phyloP scores from a whole-genome alignment of 176 grass and related monocot species.

The Carex parvula region DNA sequence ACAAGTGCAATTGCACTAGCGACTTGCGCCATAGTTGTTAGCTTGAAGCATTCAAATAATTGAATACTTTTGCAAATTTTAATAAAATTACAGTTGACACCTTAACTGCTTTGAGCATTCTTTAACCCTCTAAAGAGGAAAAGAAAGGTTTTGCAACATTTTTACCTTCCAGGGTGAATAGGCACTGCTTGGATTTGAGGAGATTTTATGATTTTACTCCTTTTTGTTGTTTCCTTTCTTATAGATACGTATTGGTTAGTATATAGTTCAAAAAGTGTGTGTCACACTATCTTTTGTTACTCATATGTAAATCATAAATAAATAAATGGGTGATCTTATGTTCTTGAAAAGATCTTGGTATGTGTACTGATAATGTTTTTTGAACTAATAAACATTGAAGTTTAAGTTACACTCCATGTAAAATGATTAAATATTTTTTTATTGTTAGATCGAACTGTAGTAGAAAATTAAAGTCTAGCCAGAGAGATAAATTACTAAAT shows the following conservation, averaged over 20 bases:
- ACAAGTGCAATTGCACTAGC: constrained; percentile 33
- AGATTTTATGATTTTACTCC: neutral
- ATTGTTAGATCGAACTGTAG: neutral
- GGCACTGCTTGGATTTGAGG: constrained; percentile 6
- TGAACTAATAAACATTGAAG: neutral
- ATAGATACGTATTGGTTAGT: neutral
- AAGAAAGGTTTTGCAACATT: neutral
- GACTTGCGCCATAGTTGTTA: constrained; percentile 32
- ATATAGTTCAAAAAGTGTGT: neutral
- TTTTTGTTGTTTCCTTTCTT: neutral
- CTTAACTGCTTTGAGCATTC: constrained; percentile 5
- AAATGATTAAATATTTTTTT: neutral
- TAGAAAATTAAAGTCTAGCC: neutral
- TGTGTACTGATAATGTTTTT: neutral
- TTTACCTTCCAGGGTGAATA: neutral
- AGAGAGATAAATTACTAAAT: neutral
- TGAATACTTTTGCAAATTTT: neutral
- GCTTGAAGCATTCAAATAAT: constrained; percentile 46
- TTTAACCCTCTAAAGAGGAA: neutral
- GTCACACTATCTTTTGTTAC: neutral
- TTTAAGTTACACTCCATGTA: neutral
- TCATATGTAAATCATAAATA: constrained; percentile 7
- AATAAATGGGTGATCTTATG: neutral
- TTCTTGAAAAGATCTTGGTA: neutral
- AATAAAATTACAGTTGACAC: neutral